Conservation (phyloP, 2,329 filamentous ascomycete species). For the Exserohilum turcica region DNA sequence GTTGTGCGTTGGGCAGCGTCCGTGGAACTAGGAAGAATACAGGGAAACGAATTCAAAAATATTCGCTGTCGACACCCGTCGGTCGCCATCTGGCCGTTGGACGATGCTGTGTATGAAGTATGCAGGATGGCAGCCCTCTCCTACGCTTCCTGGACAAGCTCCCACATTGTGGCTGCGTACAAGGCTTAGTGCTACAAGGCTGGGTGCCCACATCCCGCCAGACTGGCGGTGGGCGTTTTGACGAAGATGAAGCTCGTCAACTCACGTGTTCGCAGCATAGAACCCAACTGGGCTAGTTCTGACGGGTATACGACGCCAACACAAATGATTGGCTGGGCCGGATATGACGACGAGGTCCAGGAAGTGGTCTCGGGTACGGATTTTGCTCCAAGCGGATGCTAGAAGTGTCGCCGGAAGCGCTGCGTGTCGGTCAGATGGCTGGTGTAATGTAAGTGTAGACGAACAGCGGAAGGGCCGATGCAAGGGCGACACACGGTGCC, state of each 20-base stretch:
- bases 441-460: neutral
- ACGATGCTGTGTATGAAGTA: slow-evolving; percentile 16
- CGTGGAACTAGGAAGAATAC: neutral
- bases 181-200: slow-evolving; percentile 18
- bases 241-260: slow-evolving; percentile 7
- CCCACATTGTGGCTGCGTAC: slow-evolving; percentile 12
- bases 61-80: slow-evolving; percentile 5
- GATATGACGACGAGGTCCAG: slow-evolving; percentile 3
- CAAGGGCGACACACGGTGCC: slow-evolving; percentile 4
- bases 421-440: slow-evolving; percentile 13
- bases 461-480: neutral
- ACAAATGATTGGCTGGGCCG: slow-evolving; percentile 3
- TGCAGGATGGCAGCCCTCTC: slow-evolving; percentile 11
- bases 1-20: neutral
- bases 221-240: slow-evolving; percentile 19
- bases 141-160: slow-evolving; percentile 14
- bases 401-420: neutral
- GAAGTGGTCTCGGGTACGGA: neutral
- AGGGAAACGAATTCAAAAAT: slow-evolving; percentile 1
- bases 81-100: slow-evolving; percentile 8
- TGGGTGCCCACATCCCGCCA: slow-evolving; percentile 9
- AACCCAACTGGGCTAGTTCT: slow-evolving; percentile 19
- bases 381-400: neutral
- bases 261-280: slow-evolving; percentile 33
- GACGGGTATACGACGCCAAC: neutral